These are phyloP conservation scores for Petunia axillaris DNA, from an alignment of 257 asterid genomes.

Conservation along the genomic window DNA sequence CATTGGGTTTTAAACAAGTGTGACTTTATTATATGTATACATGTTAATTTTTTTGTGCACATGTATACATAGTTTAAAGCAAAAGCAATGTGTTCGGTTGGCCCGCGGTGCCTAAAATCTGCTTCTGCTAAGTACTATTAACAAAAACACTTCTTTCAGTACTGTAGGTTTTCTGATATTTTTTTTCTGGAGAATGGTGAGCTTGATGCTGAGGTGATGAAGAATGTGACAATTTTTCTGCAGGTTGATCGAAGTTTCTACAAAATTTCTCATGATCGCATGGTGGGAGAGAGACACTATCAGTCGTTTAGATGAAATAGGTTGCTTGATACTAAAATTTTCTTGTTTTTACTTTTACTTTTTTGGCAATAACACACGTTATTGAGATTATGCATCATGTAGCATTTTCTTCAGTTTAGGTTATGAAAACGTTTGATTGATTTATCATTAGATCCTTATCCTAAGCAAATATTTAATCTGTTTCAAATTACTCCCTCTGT, in stretches of 20 bases:
- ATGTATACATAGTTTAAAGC: no score
- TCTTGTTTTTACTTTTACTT: neutral
- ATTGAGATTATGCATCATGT: neutral
- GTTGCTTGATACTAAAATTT: neutral
- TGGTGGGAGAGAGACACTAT: neutral
- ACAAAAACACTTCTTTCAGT: neutral
- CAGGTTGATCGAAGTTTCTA: neutral
- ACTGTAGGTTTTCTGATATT: neutral
- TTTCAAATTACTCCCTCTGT: no score
- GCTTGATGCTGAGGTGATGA: neutral
- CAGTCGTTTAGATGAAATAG: neutral
- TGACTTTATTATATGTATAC: no score
- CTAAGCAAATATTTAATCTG: no score
- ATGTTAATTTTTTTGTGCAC: no score
- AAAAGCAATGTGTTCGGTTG: no score
- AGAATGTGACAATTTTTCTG: constrained; percentile 3
- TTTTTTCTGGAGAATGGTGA: neutral
- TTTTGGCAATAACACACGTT: neutral
- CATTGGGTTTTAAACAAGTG: no score
- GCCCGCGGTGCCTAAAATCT: no score
- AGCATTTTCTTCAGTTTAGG: neutral
- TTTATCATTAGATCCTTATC: no score
- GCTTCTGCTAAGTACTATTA: no score
- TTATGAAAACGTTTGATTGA: no score
- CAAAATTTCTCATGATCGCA: no score